Conservation (phyloP, 257 asterid species). For the Rubia yunnanensis region DNA sequence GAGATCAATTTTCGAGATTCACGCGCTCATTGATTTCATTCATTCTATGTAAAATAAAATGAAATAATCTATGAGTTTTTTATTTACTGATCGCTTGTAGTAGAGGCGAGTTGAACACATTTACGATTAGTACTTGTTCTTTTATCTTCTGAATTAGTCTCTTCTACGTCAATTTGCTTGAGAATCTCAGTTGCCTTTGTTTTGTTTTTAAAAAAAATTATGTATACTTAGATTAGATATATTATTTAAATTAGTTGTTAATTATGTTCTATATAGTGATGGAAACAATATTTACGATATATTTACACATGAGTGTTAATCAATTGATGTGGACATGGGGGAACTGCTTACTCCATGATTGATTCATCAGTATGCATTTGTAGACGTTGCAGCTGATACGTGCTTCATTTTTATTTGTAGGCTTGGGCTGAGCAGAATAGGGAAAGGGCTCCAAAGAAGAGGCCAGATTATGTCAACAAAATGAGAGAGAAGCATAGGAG, state of each 20-base stretch:
- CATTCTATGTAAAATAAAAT: background rate
- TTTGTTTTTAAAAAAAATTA: background rate
- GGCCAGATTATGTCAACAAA: conserved; percentile 49
- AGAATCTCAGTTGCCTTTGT: background rate
- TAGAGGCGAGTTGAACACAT: background rate
- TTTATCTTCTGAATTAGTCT: background rate
- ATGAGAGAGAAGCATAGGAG: conserved; percentile 65
- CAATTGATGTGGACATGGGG: background rate
- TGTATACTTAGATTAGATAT: background rate
- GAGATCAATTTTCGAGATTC: background rate
- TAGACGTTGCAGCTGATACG: conserved; percentile 5
- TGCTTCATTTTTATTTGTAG: conserved; percentile 26
- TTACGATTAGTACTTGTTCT: background rate
- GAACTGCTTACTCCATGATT: background rate
- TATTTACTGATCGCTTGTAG: background rate
- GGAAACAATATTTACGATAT: background rate
- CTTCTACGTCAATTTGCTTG: background rate
- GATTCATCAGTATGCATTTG: background rate
- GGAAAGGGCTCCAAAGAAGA: conserved; percentile 68
- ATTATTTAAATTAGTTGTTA: background rate
- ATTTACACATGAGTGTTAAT: background rate
- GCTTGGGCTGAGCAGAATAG: conserved; percentile 86
- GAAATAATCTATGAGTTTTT: background rate
- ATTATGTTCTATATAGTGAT: background rate
- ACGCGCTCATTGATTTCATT: background rate